Evolutionary conservation across 176 grass and related monocot genomes (phyloP).

Genomic region (Oryza brachyantha): DNA sequence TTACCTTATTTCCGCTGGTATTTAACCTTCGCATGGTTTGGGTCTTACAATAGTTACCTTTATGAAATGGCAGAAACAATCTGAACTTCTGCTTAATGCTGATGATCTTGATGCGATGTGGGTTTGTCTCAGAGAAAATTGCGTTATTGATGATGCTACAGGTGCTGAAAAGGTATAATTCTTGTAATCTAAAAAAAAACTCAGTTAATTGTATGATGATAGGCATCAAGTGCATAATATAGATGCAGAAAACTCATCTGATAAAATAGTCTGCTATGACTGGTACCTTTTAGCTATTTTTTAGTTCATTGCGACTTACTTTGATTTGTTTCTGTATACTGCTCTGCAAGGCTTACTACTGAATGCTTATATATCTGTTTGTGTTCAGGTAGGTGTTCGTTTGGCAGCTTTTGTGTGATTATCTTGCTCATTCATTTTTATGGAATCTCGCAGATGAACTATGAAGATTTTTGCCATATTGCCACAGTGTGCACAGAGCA

Average conservation of each 20-base stretch:
- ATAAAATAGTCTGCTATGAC: background rate
- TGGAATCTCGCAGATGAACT: conserved; percentile 80
- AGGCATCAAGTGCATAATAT: background rate
- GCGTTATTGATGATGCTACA: conserved; percentile 92
- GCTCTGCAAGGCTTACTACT: background rate
- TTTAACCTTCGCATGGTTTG: background rate
- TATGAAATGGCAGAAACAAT: conserved; percentile 87
- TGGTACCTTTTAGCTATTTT: background rate
- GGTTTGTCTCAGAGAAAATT: conserved; percentile 98
- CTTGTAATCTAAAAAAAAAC: background rate
- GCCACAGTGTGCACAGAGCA: conserved; percentile 93
- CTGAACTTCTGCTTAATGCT: conserved; percentile 91
- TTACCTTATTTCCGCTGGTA: background rate
- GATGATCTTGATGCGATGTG: conserved; percentile 99
- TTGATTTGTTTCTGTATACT: background rate
- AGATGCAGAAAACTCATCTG: background rate
- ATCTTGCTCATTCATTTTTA: conserved; percentile 17
- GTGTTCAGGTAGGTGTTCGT: background rate
- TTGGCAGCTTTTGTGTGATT: background rate
- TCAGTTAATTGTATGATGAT: background rate
- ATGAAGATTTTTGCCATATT: conserved; percentile 99
- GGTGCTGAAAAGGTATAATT: conserved; percentile 87
- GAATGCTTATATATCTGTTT: background rate
- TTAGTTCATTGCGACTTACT: background rate
- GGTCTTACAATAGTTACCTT: conserved; percentile 18